Base-by-base conservation (phyloP, 148 eudicot species). In the Fallopia convolvulus region DNA sequence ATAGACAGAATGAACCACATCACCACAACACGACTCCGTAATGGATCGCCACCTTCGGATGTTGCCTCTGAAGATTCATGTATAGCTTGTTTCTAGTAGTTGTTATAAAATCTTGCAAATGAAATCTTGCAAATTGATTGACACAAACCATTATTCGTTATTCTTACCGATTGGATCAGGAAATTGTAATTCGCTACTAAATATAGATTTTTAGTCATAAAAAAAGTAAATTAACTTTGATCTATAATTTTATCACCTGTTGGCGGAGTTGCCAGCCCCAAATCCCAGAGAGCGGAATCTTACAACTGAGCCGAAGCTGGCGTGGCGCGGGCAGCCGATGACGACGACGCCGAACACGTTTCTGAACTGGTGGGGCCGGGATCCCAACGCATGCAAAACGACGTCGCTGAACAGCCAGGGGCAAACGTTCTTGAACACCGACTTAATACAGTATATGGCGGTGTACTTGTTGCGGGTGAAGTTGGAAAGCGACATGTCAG, bases 381-480 rank as follows among this genome's bases (percentile, higher is more conserved):
- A 1, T 1, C 40, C 70, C 36, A 83, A 77, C 21, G 81, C 80
- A 30, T 77, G 83, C 20, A 80, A 26, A 40, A 85, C 63, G 49
- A 85, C 79, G 73, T 85, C 88, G 36, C 77, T 83, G 52, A 83
- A 85, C 71, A 79, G 15, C 78, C 80, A 66, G 30, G 83, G 36
- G 75, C 85, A 85, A 14, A 85, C 82, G 17, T 80, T 47, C 1
- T 39, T 73, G 12, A 85, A 33, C 39, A 47, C 76, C 5, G 77
- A 23, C 76, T 85, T 85, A 1, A 85, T 65, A 55, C 84, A 80
- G 79, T 83, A 79, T 8, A 83, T 83, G 0, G 81, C 70, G 3
- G 85, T 81, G 74, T 81, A 85, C 63, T 77, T 83, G 21, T 63
- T 15, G 20, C 48, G 40, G 0, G 77, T 76, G 17, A 85, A 68